Evolutionary conservation across 345 rosid species (phyloP).

Genomic region (Cochlearia excelsa): DNA sequence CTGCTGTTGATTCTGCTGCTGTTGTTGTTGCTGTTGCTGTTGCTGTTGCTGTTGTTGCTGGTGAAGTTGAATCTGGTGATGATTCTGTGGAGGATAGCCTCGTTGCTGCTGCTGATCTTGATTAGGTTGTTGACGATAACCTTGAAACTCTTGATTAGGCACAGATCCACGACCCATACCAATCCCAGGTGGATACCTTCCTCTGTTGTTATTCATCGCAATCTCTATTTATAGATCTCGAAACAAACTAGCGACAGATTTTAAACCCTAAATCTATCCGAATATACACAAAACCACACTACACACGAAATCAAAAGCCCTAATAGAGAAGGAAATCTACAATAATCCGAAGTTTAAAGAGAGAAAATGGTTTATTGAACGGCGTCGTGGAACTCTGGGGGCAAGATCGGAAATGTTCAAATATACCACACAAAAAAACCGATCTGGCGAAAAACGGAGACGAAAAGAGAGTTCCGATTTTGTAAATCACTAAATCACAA

Average conservation of each 20-base stretch:
- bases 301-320: slow-evolving; percentile 1
- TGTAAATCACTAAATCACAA: background rate
- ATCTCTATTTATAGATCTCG: slow-evolving; percentile 32
- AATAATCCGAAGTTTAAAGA: slow-evolving; percentile 1
- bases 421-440: slow-evolving; percentile 22
- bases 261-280: slow-evolving; percentile 38
- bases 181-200: slow-evolving; percentile 72
- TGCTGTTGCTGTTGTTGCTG: slow-evolving; percentile 46
- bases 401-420: slow-evolving; percentile 30
- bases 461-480: slow-evolving; percentile 28
- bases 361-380: slow-evolving; percentile 1
- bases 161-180: slow-evolving; percentile 62
- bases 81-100: slow-evolving; percentile 39
- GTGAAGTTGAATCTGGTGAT: slow-evolving; percentile 41
- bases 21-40: slow-evolving; percentile 31
- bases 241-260: background rate
- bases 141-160: slow-evolving; percentile 49
- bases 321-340: background rate
- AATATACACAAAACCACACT: slow-evolving; percentile 8
- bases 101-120: slow-evolving; percentile 61
- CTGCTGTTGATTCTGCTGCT: background rate
- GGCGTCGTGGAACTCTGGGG: slow-evolving; percentile 13
- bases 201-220: slow-evolving; percentile 66
- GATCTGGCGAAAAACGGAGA: slow-evolving; percentile 7
- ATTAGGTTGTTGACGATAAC: slow-evolving; percentile 40